Conservation (phyloP, 2,329 filamentous ascomycete genomes). For the Truncatella angustata region DNA sequence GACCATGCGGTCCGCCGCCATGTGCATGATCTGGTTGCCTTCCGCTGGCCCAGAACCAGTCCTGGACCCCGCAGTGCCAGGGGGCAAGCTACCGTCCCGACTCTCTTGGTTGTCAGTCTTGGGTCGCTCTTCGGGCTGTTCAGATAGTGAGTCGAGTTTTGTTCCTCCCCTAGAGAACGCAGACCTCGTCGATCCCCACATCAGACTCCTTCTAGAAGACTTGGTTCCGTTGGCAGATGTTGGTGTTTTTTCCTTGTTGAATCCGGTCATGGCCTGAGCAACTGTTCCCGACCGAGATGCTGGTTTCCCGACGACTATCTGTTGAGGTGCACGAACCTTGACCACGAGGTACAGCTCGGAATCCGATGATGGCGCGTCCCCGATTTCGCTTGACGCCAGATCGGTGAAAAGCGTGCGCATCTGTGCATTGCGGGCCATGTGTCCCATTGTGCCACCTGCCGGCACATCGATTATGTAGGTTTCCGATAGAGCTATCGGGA, state of each 20-base stretch:
- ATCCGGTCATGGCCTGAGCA: conserved; percentile 34
- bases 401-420: conserved; percentile 88
- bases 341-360: conserved; percentile 81
- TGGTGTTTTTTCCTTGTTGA: conserved; percentile 48
- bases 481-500: conserved; percentile 72
- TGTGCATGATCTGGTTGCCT: conserved; percentile 32
- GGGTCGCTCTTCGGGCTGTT: conserved; percentile 42
- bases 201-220: conserved; percentile 60
- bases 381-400: conserved; percentile 72
- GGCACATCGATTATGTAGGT: conserved; percentile 78
- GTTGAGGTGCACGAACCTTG: conserved; percentile 65
- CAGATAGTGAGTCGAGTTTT: conserved; percentile 58
- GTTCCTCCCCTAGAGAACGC: conserved; percentile 52
- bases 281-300: conserved; percentile 50
- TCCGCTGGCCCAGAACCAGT: conserved; percentile 35
- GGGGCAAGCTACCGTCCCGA: conserved; percentile 44
- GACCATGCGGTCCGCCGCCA: conserved; percentile 64
- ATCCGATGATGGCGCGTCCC: conserved; percentile 59
- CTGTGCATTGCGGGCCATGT: conserved; percentile 62
- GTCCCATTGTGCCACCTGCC: conserved; percentile 67
- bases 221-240: conserved; percentile 50
- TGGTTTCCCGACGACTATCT: conserved; percentile 45
- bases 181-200: conserved; percentile 63
- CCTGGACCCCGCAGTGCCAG: conserved; percentile 56
- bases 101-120: conserved; percentile 36